These are phyloP conservation scores for Termitomyces sp. DNA, from an alignment of 768 basidiomycete species.

Conservation along the genomic window DNA sequence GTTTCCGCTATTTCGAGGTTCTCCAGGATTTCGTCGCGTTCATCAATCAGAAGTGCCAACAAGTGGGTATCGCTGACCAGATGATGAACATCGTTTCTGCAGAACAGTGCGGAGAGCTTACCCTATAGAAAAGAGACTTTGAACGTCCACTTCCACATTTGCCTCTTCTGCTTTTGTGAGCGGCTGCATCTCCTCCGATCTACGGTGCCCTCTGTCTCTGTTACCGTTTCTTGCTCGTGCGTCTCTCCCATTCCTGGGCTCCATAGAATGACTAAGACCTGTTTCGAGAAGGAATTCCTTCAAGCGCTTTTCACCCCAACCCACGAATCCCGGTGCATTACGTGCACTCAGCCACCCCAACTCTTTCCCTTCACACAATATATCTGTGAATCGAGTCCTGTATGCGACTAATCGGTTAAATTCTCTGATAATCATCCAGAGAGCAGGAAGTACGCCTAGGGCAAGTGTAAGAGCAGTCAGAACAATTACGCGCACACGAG, in stretches of 20 bases:
- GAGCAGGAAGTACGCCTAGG: constrained; percentile 60
- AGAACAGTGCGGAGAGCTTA: constrained; percentile 26
- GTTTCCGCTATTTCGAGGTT: constrained; percentile 79
- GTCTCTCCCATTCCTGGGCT: constrained; percentile 24
- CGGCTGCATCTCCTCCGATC: constrained; percentile 39
- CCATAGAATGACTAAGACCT: constrained; percentile 61
- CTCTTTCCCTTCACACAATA: constrained; percentile 65
- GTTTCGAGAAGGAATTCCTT: constrained; percentile 66
- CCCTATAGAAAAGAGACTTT: constrained; percentile 74
- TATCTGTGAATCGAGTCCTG: constrained; percentile 55
- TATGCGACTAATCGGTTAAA: constrained; percentile 54
- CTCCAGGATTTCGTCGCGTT: constrained; percentile 74
- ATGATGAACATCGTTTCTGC: not conserved
- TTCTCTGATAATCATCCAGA: constrained; percentile 63
- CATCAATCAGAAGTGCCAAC: constrained; percentile 66
- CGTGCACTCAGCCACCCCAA: constrained; percentile 70
- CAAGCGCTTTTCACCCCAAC: constrained; percentile 70
- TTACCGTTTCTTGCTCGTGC: constrained; percentile 26
- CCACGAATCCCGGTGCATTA: constrained; percentile 61
- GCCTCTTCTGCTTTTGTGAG: constrained; percentile 39
- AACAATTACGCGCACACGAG: constrained; percentile 64
- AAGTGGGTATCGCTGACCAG: constrained; percentile 58
- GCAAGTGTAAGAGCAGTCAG: constrained; percentile 59
- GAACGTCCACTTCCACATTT: constrained; percentile 58
- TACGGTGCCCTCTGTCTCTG: constrained; percentile 22